These are phyloP conservation scores for Starmerella stigmatis DNA, from an alignment of 805 yeast genomes.

Conservation along the genomic window DNA sequence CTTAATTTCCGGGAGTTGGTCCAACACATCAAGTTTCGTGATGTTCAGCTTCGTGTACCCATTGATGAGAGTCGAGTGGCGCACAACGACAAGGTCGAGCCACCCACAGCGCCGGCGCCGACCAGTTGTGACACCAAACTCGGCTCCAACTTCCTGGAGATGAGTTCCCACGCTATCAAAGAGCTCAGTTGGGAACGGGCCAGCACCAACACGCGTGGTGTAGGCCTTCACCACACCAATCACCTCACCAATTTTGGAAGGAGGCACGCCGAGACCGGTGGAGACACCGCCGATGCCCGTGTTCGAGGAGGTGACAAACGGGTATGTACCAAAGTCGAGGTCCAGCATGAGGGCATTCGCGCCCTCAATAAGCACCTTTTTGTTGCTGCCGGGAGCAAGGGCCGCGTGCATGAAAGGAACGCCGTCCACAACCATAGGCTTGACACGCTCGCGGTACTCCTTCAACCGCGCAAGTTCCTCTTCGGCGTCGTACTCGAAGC, in stretches of 20 bases:
- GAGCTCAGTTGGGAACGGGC: constrained; percentile 98
- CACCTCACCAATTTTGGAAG: constrained; percentile 62
- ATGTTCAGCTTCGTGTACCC: constrained; percentile 91
- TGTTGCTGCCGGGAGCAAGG: constrained; percentile 44
- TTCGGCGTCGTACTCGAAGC: constrained; percentile 65
- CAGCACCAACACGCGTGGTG: constrained; percentile 98
- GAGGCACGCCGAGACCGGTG: constrained; percentile 96
- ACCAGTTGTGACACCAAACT: constrained; percentile 96
- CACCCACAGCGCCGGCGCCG: constrained; percentile 99
- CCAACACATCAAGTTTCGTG: constrained; percentile 92
- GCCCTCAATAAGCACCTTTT: constrained; percentile 90
- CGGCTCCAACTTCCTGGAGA: constrained; percentile 86
- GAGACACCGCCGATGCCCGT: constrained; percentile 97
- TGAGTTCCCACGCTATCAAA: constrained; percentile 76
- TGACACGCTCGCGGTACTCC: constrained; percentile 56
- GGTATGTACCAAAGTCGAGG: constrained; percentile 95
- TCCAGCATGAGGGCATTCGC: constrained; percentile 98
- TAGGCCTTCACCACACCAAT: constrained; percentile 98
- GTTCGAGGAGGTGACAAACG: constrained; percentile 88
- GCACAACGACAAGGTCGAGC: constrained; percentile 91
- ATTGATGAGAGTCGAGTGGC: constrained; percentile 81
- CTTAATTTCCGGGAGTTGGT: constrained; percentile 75
- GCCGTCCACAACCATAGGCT: constrained; percentile 90
- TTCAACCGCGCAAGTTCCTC: constrained; percentile 71
- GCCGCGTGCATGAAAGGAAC: constrained; percentile 70